Base-by-base conservation (phyloP, 495 filamentous ascomycete species). In the Penicillium robsamsonii region DNA sequence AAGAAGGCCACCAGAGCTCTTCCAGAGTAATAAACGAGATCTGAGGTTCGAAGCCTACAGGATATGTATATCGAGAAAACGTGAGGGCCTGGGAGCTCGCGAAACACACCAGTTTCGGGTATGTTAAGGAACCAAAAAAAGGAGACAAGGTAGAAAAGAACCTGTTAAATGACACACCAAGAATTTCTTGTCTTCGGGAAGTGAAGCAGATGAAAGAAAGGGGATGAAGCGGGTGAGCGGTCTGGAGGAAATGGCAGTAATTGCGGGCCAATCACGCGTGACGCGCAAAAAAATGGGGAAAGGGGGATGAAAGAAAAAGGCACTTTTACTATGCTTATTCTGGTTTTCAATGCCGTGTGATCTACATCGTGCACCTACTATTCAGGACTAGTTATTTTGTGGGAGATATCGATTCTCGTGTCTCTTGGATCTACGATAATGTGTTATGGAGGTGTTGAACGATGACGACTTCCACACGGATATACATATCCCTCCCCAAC, bases 11-110 rank as follows among this genome's bases (percentile, higher is more conserved):
- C 18, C 52, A 18, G 22, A 46, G 18, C 18, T 54, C 15, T 25
- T 8, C 5, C 11, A 31, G 30, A 15, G 11, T 41, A 49, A 33
- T 38, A 29, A 27, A 43, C 13, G 20, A 51, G 50, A 52, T 30
- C n/a, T 10, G 20, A 30, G 20, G 30, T 37, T 27, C 25, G 25
- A 43, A 35, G 51, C 24, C 37, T 48, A 27, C 55, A 48, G 49
- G 52, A 20, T 57, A 64, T 59, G 64, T 66, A 66, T 66, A 64
- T 55, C 31, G 30, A 51, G 48, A 55, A 55, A 59, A 60, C 20
- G 49, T 38, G 33, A 53, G 37, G 59, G 57, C 20, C 48, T 53
- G 57, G 55, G 53, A 63, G 60, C 60, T 50, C 49, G 43, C 35
- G 42, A 52, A 49, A 38, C 58, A 54, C 49, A 50, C 44, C 31